These are phyloP conservation scores for Chrysanthemum seticuspe DNA, from an alignment of 129 eudicot species.

Conservation along the genomic window DNA sequence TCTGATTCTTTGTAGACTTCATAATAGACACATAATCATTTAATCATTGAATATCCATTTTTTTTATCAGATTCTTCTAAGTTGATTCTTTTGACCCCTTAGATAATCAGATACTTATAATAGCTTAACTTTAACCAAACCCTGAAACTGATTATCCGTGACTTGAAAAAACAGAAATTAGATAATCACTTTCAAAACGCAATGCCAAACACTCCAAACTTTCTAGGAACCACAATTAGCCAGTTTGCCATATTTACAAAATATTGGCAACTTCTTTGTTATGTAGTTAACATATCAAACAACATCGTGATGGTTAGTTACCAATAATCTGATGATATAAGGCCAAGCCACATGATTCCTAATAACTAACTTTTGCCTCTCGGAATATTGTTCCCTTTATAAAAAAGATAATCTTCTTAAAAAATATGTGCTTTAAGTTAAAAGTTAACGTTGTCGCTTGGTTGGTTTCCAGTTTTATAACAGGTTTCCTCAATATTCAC, in stretches of 20 bases:
- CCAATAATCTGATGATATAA: background rate
- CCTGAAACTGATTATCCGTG: no score
- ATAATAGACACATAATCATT: no score
- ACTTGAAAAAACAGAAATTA: no score
- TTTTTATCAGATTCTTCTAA: no score
- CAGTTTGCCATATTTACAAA: background rate
- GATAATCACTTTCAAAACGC: no score
- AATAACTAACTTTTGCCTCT: background rate
- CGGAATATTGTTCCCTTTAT: background rate
- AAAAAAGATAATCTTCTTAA: background rate
- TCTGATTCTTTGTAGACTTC: no score
- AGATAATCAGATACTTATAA: no score
- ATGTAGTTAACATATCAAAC: background rate
- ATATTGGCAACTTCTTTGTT: background rate
- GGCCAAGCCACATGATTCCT: background rate
- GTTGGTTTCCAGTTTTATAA: background rate
- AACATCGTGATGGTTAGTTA: background rate
- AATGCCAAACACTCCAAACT: background rate
- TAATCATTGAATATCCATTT: no score
- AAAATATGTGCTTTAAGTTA: background rate
- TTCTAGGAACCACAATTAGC: background rate
- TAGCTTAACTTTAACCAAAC: no score
- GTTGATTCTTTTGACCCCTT: no score
- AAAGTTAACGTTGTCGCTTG: background rate
- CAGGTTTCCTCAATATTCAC: conserved; percentile 5